phyloP scores from a whole-genome alignment of 129 eudicot genomes.

The Gnaphalium uliginosum region DNA sequence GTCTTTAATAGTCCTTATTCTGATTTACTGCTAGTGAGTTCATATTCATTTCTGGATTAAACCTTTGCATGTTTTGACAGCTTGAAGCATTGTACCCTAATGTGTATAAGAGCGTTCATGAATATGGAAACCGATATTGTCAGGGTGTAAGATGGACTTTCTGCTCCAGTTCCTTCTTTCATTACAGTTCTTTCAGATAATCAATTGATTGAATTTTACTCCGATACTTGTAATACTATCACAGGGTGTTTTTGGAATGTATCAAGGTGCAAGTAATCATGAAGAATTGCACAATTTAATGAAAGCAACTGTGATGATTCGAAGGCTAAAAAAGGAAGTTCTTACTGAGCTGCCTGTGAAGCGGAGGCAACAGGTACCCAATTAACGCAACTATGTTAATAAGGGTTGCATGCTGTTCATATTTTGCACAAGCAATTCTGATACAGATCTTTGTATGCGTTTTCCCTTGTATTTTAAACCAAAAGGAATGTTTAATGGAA shows the following conservation, averaged over 20 bases:
- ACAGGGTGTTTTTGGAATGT: conserved; percentile 86
- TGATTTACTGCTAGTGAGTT: not conserved
- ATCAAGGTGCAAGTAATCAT: conserved; percentile 98
- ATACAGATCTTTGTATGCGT: conserved; percentile 2
- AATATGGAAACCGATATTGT: conserved; percentile 93
- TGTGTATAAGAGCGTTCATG: conserved; percentile 81
- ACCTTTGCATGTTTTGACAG: conserved; percentile 43
- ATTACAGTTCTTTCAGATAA: not conserved
- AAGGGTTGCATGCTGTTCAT: not conserved
- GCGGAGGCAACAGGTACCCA: conserved; percentile 88
- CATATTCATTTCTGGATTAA: conserved; percentile 6
- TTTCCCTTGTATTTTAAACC: conserved; percentile 9
- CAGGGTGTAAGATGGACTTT: conserved; percentile 79
- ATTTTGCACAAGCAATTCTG: not conserved
- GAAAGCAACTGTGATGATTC: conserved; percentile 95
- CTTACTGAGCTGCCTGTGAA: conserved; percentile 89
- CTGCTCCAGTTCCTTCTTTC: not conserved
- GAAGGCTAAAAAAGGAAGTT: conserved; percentile 94
- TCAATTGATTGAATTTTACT: not conserved
- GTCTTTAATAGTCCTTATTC: conserved; percentile 30
- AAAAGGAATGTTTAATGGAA: not conserved
- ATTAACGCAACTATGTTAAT: conserved; percentile 11
- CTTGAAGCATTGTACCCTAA: conserved; percentile 91
- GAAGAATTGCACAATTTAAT: conserved; percentile 96
- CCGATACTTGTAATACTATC: conserved; percentile 26